Conservation (phyloP, 768 basidiomycete genomes). For the Lyophyllum shimeji region DNA sequence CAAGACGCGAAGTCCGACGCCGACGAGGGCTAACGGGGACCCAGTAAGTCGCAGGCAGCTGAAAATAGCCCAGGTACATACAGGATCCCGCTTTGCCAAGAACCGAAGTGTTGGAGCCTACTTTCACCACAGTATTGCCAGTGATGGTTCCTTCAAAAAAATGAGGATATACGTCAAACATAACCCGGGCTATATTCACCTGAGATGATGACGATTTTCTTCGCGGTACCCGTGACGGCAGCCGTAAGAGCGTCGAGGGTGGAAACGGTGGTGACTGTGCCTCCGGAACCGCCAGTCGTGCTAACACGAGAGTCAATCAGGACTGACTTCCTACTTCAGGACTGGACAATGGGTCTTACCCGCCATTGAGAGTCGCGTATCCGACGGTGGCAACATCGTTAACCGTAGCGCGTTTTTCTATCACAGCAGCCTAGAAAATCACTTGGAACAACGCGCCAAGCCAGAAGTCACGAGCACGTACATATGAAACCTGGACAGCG, state of each 20-base stretch:
- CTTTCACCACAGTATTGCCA: slow-evolving; percentile 39
- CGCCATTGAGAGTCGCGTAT: slow-evolving; percentile 38
- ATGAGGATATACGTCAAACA: neutral
- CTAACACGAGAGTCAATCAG: slow-evolving; percentile 20
- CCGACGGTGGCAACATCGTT: slow-evolving; percentile 38
- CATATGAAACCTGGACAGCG: slow-evolving; percentile 18
- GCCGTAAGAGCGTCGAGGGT: slow-evolving; percentile 39
- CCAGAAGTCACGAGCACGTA: neutral
- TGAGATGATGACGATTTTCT: slow-evolving; percentile 44
- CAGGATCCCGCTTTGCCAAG: slow-evolving; percentile 39
- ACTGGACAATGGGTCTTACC: slow-evolving; percentile 20
- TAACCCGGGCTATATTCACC: slow-evolving; percentile 20
- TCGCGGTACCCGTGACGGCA: slow-evolving; percentile 39
- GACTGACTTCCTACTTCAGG: neutral
- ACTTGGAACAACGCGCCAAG: neutral
- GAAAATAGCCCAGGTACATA: slow-evolving; percentile 17
- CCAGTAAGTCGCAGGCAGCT: neutral
- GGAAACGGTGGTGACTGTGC: slow-evolving; percentile 41
- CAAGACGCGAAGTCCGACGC: slow-evolving; percentile 45
- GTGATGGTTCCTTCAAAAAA: slow-evolving; percentile 37
- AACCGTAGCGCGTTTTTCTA: slow-evolving; percentile 36
- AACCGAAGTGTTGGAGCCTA: slow-evolving; percentile 45
- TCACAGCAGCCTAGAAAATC: slow-evolving; percentile 10
- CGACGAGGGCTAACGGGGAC: slow-evolving; percentile 33
- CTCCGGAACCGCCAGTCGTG: slow-evolving; percentile 45